Percentiles rank a stretch among this genome's conserved stretches.
These are phyloP conservation scores for Phallus indusiatus DNA, from an alignment of 768 basidiomycete genomes.

Conservation along the genomic window DNA sequence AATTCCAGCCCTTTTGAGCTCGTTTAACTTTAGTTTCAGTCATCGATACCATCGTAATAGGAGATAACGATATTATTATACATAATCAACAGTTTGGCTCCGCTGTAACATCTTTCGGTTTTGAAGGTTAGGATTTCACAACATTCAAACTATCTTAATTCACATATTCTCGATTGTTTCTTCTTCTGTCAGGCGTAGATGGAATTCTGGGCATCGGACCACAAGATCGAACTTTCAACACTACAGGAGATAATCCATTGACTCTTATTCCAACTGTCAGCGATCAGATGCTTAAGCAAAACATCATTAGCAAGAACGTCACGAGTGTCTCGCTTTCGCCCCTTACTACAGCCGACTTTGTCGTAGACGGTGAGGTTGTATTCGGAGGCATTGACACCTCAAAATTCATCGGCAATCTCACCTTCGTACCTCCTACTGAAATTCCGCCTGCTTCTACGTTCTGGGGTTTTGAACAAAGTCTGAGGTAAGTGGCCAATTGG, in stretches of 20 bases:
- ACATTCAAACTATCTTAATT: no score
- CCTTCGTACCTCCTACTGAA: slow-evolving; percentile 31
- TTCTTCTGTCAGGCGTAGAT: slow-evolving; percentile 24
- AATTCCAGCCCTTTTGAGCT: no score
- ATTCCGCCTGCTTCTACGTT: slow-evolving; percentile 39
- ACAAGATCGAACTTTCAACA: slow-evolving; percentile 15
- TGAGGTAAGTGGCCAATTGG: slow-evolving; percentile 14
- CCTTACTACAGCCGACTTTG: slow-evolving; percentile 30
- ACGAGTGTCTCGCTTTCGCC: slow-evolving; percentile 44
- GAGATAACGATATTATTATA: slow-evolving; percentile 28
- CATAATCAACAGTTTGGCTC: slow-evolving; percentile 40
- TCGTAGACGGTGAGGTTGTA: slow-evolving; percentile 43
- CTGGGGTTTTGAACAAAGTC: slow-evolving; percentile 37
- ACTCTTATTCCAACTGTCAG: slow-evolving; percentile 6
- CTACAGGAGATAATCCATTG: slow-evolving; percentile 34
- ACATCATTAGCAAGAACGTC: slow-evolving; percentile 36
- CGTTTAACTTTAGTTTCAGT: no score
- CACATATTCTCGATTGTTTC: no score
- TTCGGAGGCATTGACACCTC: slow-evolving; percentile 43
- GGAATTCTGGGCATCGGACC: slow-evolving; percentile 37
- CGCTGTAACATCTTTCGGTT: slow-evolving; percentile 33
- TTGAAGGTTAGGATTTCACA: slow-evolving; percentile 18
- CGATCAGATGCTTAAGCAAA: slow-evolving; percentile 26
- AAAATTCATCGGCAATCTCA: slow-evolving; percentile 31
- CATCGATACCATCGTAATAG: neutral